Evolutionary conservation across 805 yeast species (phyloP), one percentile per base, ranked within the genome.

Genomic region (Candida multigemmis): DNA sequence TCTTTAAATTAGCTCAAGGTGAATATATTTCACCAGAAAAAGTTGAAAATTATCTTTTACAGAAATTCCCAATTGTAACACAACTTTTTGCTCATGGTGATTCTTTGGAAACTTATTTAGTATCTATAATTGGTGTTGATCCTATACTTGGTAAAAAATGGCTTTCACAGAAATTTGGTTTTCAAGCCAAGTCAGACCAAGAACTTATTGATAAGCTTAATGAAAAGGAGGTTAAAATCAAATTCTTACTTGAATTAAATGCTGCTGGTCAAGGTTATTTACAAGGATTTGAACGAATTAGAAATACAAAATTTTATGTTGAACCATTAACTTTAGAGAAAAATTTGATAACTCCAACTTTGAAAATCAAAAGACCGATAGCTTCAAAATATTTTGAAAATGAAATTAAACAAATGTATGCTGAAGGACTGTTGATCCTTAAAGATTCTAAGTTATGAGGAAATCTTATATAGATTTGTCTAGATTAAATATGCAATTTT

Each of bases 1-100:
- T 80, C 55, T 80, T 79, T 63, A 80, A 80, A 37, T 53, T 60
- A 36, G 46, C 66, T 5, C 66, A 60, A 37, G 68, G 68, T 31
- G 68, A 60, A 51, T 80, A 79, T 48, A 69, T 80, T 30, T 79
- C 85, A 1, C 82, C 85, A 12, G 91, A 80, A 42, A 77, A 71
- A 49, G 71, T 80, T 38, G 89, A 80, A 44, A 77, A 74, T 41
- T 51, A 56, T 10, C 78, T 79, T 46, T 46, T 74, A 19, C 60
- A 79, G 1, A 54, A 61, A 15, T 65, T 69, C 38, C 65, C 79
- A 2, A 21, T 50, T 2, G 43, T 74, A 11, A 44, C 65, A 4
- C 85, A 77, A 49, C 41, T 71, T 9, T 77, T 64, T 42, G 71
- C 66, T 5, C 77, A 75, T 41, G 89, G 89, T 20, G 77, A 77